Percentiles rank a stretch among this genome's conserved stretches.
Conservation (phyloP, 164 flowering plant genomes). For the Kingdonia uniflora region DNA sequence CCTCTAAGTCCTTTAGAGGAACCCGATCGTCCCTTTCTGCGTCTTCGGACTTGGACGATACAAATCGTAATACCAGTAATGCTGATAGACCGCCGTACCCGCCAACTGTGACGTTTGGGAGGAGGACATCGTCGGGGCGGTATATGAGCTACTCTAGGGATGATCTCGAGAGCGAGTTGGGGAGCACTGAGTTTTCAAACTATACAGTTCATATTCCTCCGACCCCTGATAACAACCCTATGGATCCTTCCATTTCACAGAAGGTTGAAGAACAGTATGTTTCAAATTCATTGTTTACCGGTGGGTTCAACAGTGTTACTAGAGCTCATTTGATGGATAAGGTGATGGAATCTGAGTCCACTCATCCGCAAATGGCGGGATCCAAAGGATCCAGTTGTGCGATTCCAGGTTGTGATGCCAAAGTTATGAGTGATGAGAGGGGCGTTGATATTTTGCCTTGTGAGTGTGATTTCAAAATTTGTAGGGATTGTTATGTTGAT, state of each 20-base stretch:
- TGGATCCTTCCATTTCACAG: slow-evolving; percentile 38
- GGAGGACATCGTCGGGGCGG: slow-evolving; percentile 50
- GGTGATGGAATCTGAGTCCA: slow-evolving; percentile 48
- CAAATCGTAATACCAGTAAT: slow-evolving; percentile 9
- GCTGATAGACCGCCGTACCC: slow-evolving; percentile 6
- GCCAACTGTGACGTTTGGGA: slow-evolving; percentile 32
- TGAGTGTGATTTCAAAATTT: slow-evolving; percentile 52
- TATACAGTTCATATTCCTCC: slow-evolving; percentile 59
- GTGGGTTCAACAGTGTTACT: slow-evolving; percentile 53
- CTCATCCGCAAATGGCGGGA: slow-evolving; percentile 71
- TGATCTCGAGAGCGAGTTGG: slow-evolving; percentile 48
- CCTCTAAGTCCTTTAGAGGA: slow-evolving; percentile 37
- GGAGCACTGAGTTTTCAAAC: slow-evolving; percentile 28
- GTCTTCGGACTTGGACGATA: slow-evolving; percentile 24
- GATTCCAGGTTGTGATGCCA: slow-evolving; percentile 42
- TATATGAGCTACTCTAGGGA: slow-evolving; percentile 44
- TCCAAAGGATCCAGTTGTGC: slow-evolving; percentile 50
- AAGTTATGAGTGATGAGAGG: slow-evolving; percentile 53
- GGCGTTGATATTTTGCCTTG: slow-evolving; percentile 57
- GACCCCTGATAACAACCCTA: slow-evolving; percentile 58
- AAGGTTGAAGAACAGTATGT: slow-evolving; percentile 67
- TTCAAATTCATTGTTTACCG: slow-evolving; percentile 53
- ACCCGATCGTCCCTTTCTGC: slow-evolving; percentile 31
- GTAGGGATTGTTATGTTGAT: slow-evolving; percentile 52
- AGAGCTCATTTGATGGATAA: slow-evolving; percentile 66